Evolutionary conservation across 768 basidiomycete genomes (phyloP).

Genomic region (Leucocoprinus sp.): DNA sequence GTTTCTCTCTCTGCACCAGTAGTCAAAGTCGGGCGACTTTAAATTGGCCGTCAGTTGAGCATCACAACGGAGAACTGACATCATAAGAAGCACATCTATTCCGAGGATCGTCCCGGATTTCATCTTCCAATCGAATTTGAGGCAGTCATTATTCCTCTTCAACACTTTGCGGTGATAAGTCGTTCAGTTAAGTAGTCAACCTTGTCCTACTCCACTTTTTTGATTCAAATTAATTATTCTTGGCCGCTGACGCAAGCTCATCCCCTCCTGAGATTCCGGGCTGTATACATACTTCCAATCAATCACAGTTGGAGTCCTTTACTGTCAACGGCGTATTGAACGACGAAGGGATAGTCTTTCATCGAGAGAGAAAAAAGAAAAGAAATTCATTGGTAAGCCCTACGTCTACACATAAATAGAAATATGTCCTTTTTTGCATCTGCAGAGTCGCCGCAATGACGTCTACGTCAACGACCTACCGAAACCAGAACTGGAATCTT

Average conservation of each 20-base stretch:
- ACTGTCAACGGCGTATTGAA: background rate
- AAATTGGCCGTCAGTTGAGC: too few species aligned
- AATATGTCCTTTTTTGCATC: background rate
- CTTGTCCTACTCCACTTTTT: background rate
- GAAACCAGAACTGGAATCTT: too few species aligned
- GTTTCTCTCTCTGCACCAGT: too few species aligned
- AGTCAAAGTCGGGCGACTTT: too few species aligned
- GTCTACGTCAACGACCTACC: background rate
- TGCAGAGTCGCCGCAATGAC: background rate
- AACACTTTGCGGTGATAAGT: background rate
- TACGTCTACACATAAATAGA: too few species aligned
- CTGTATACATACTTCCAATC: background rate
- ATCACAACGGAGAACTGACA: background rate
- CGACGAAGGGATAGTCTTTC: background rate
- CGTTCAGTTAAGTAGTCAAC: too few species aligned
- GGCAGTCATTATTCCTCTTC: background rate
- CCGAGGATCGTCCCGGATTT: background rate
- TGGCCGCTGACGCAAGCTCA: background rate
- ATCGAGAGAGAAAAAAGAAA: background rate
- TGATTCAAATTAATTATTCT: background rate
- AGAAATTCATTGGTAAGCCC: background rate
- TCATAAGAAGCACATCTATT: background rate
- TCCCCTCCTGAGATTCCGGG: background rate
- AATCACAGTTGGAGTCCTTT: background rate
- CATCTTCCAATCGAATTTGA: background rate